phyloP scores from a whole-genome alignment of 1,284 basidiomycete species.

The Malassezia psittaci region DNA sequence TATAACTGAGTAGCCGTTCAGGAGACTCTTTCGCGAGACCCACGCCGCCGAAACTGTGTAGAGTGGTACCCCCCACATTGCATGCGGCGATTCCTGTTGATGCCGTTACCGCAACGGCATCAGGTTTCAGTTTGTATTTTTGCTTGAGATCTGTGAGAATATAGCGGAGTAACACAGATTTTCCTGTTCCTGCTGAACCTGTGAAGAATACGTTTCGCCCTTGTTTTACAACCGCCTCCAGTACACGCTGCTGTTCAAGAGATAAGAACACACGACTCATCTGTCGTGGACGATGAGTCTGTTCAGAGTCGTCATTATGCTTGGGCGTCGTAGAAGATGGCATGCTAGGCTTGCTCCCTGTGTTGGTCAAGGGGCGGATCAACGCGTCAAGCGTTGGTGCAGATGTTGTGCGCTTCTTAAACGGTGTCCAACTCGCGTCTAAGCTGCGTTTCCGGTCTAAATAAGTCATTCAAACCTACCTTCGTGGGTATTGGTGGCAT shows the following conservation, averaged over 20 bases:
- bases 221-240: constrained; percentile 36
- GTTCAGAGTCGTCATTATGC: background rate
- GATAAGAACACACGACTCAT: constrained; percentile 24
- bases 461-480: background rate
- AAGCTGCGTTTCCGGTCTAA: constrained; percentile 2
- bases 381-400: constrained; percentile 7
- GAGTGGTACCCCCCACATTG: constrained; percentile 83
- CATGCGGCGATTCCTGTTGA: constrained; percentile 80
- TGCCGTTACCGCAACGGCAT: constrained; percentile 72
- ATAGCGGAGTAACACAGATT: constrained; percentile 81
- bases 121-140: constrained; percentile 52
- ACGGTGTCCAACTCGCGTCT: constrained; percentile 1
- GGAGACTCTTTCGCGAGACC: constrained; percentile 67
- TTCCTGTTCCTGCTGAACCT: constrained; percentile 85
- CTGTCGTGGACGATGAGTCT: background rate
- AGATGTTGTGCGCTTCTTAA: constrained; percentile 1
- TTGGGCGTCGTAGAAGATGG: background rate
- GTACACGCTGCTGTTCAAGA: constrained; percentile 37
- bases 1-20: constrained; percentile 57
- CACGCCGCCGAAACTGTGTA: constrained; percentile 84
- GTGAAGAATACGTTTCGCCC: constrained; percentile 82
- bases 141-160: constrained; percentile 62
- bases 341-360: background rate
- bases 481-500: background rate
- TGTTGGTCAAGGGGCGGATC: background rate